Evolutionary conservation across 805 yeast species (phyloP), one percentile per base, ranked within the genome.

Genomic region (Teunomyces aglyptinius): DNA sequence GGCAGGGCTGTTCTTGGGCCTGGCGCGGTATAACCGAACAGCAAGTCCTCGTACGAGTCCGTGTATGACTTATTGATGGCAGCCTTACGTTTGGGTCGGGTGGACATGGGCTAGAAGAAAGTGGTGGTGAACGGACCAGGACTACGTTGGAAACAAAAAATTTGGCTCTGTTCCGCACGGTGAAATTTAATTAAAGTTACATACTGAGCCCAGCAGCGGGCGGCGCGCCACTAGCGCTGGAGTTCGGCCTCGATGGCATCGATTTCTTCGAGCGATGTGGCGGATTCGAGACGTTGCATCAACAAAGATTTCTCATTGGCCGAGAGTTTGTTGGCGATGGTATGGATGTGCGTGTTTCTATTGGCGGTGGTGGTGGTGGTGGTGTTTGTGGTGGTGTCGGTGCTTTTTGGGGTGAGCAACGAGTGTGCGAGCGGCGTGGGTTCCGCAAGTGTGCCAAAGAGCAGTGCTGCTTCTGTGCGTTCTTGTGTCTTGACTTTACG

Each of bases 211-310:
- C n/a, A n/a, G n/a, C n/a, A n/a, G n/a, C n/a, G n/a, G n/a, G n/a
- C n/a, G 20, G 12, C 6, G 19, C n/a, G 22, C 8, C 22, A n/a
- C n/a, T 34, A 34, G 38, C 24, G 20, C 20, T 11, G 38, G 22
- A 34, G 39, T 13, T 28, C 39, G 11, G 39, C 68, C 60, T 89
- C 95, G 19, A 90, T 77, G 43, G 80, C 68, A 48, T 83, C 86
- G 5, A 90, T 86, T 51, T 91, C 97, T 5, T 78, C 86, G 47
- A 91, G 60, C 43, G 83, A 81, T 3, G 81, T 75, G 1, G 97
- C 96, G 27, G 66, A 69, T 44, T 75, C 72, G 46, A 91, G 68
- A 51, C 80, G 76, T 35, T 70, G 59, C 50, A 82, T 73, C 41
- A 91, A 64, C 39, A 67, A 64, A 11, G 64, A 62, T 47, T 72